Evolutionary conservation across 2,329 filamentous ascomycete species (phyloP), one percentile per base, ranked within the genome.

Genomic region (Microcyclospora tardicrescens): DNA sequence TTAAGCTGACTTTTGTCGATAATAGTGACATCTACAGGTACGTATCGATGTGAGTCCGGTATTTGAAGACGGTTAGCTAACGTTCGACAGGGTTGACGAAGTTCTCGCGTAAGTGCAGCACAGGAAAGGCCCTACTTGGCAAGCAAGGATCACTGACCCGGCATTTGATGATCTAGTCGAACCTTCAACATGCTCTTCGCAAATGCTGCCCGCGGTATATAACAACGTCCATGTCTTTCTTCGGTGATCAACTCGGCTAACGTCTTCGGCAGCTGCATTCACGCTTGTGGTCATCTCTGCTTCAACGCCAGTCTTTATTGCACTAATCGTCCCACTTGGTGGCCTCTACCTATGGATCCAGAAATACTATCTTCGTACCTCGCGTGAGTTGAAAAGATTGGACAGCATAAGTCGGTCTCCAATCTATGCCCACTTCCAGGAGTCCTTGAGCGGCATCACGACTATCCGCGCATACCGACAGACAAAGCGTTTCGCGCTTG

Each of bases 341-440:
- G 72, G 75, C 37, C 71, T 93, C 42, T 98, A 98, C 62, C 73
- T 93, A 51, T 93, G 79, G 64, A 93, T 96, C 52, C 91, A 98
- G 62, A 79, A 87, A 53, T 98, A 98, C 69, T 98, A 98, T 61
- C 75, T 98, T 35, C 77, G 87, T 45, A 95, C 91, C 11, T 98
- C 91, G 42, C 82, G 93, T 46, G 93, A 98, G 65, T 72, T 98
- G 47, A 98, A 98, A 69, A 76, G 91, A 48, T 71, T 98, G 42
- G 91, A 98, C 63, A 95, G 87, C 58, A 81, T 96, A 50, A 94
- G 82, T 59, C 80, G 86, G 53, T 95, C 87, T 60, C 93, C 93
- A 16, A 93, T 98, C 53, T 98, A 87, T 60, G 91, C 91, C 6
- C 93, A 98, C 61, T 98, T 98, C 66, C 91, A 98, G 59, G 93